Conservation (phyloP, 352 stramenopile genomes). For the Phytophthora pluvialis region DNA sequence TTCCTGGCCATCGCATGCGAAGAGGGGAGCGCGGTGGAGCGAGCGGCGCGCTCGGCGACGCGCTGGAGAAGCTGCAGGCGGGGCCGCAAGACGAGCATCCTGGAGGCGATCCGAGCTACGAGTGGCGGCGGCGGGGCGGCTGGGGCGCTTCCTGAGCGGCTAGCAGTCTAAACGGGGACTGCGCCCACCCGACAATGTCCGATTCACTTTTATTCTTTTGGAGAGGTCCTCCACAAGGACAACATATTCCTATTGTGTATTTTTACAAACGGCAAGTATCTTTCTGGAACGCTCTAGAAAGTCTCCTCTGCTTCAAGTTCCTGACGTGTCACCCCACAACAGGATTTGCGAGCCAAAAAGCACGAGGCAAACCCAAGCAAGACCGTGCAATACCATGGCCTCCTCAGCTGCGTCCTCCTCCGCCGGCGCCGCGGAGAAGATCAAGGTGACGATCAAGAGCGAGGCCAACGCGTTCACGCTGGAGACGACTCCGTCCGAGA, state of each 20-base stretch:
- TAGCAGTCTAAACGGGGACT: not conserved
- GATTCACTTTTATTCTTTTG: no score
- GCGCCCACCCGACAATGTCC: no score
- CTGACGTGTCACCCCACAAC: slow-evolving; percentile 2
- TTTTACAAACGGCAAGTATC: not conserved
- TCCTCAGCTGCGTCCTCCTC: slow-evolving; percentile 9
- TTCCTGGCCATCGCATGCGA: not conserved
- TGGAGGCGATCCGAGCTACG: not conserved
- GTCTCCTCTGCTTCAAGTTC: slow-evolving; percentile 8
- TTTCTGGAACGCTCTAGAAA: slow-evolving; percentile 17
- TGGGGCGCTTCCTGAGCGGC: not conserved
- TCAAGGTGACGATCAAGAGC: slow-evolving; percentile 87
- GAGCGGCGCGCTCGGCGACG: slow-evolving; percentile 31
- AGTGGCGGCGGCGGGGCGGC: not conserved
- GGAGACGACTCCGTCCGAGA: slow-evolving; percentile 74
- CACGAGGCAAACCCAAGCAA: not conserved
- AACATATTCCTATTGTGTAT: no score
- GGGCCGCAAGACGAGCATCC: slow-evolving; percentile 57
- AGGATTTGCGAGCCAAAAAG: slow-evolving; percentile 15
- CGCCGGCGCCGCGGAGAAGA: slow-evolving; percentile 35
- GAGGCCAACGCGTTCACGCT: slow-evolving; percentile 70
- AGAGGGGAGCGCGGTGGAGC: not conserved
- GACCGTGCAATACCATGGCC: slow-evolving; percentile 17
- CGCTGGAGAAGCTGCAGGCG: slow-evolving; percentile 45
- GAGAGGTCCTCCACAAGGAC: no score